Evolutionary conservation across 2,329 filamentous ascomycete genomes (phyloP).

Genomic region (Alternaria novae-zelandiae): DNA sequence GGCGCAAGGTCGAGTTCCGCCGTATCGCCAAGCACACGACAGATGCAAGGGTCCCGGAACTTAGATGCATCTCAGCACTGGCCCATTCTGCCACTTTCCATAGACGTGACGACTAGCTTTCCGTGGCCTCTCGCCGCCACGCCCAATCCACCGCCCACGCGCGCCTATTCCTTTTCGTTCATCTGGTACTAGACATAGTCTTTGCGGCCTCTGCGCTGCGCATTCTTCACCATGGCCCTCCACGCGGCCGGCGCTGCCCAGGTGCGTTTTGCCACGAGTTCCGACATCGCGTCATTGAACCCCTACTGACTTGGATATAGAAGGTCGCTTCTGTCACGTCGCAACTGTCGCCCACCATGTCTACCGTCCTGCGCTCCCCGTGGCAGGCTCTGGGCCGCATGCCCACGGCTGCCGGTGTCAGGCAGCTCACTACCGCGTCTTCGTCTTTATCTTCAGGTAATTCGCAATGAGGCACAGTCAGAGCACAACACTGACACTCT

Average conservation of each 20-base stretch:
- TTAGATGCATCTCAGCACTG: constrained; percentile 21
- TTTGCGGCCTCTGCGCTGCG: constrained; percentile 41
- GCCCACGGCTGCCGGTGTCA: constrained; percentile 24
- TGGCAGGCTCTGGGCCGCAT: constrained; percentile 39
- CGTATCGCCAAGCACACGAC: constrained; percentile 18
- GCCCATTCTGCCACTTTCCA: constrained; percentile 35
- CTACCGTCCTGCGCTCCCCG: constrained; percentile 43
- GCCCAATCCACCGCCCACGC: constrained; percentile 21
- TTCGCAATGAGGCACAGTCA: background rate
- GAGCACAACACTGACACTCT: constrained; percentile 6
- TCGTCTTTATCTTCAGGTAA: constrained; percentile 27
- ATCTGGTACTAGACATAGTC: constrained; percentile 23
- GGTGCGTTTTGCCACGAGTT: constrained; percentile 50
- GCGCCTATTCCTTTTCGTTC: constrained; percentile 22
- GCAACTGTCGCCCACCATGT: constrained; percentile 51
- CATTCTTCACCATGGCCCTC: constrained; percentile 56
- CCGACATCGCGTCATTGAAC: constrained; percentile 26
- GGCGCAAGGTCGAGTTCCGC: background rate
- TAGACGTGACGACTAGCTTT: constrained; percentile 11
- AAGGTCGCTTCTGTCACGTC: constrained; percentile 50
- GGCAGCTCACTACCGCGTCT: constrained; percentile 27
- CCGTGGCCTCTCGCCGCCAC: constrained; percentile 26
- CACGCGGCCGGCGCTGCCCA: constrained; percentile 56
- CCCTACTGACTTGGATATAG: constrained; percentile 43
- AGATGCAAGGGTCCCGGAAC: constrained; percentile 11